Evolutionary conservation across 306 rosid genomes (phyloP).

Genomic region (Begonia loranthoides): DNA sequence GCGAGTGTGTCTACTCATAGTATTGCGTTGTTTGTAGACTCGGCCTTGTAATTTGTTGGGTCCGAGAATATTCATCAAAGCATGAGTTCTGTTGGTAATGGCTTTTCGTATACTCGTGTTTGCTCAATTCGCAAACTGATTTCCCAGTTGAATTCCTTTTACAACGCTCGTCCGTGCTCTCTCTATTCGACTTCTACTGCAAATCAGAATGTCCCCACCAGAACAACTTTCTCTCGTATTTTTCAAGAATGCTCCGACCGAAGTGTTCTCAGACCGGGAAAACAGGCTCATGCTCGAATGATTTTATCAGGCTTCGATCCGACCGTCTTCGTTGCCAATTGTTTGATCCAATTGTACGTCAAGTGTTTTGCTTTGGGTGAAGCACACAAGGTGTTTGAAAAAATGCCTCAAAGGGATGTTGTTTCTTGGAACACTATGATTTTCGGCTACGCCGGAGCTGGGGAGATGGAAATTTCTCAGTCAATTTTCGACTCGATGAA

Average conservation of each 20-base stretch:
- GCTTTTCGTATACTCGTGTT: slow-evolving; percentile 14
- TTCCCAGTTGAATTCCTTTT: slow-evolving; percentile 4
- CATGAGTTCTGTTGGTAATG: slow-evolving; percentile 3
- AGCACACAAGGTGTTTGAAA: slow-evolving; percentile 47
- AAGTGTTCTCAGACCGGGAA: slow-evolving; percentile 39
- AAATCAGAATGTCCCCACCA: slow-evolving; percentile 23
- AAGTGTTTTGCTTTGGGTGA: slow-evolving; percentile 30
- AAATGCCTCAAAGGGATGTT: slow-evolving; percentile 36
- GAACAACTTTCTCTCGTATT: slow-evolving; percentile 51
- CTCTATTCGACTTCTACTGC: slow-evolving; percentile 20
- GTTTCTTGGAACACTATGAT: slow-evolving; percentile 81
- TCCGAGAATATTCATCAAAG: background rate
- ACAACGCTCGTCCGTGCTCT: slow-evolving; percentile 1
- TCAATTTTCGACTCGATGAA: slow-evolving; percentile 49
- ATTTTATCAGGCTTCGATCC: slow-evolving; percentile 50
- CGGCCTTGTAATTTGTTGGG: too few species aligned
- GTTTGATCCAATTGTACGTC: slow-evolving; percentile 50
- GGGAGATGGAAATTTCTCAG: slow-evolving; percentile 34
- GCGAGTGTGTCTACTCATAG: too few species aligned
- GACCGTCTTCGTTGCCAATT: slow-evolving; percentile 53
- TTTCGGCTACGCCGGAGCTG: slow-evolving; percentile 44
- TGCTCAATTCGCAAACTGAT: slow-evolving; percentile 7
- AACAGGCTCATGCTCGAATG: slow-evolving; percentile 69
- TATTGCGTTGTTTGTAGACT: too few species aligned
- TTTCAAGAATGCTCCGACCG: slow-evolving; percentile 59